phyloP scores from a whole-genome alignment of 129 eudicot species.

The Pulicaria dysenterica region DNA sequence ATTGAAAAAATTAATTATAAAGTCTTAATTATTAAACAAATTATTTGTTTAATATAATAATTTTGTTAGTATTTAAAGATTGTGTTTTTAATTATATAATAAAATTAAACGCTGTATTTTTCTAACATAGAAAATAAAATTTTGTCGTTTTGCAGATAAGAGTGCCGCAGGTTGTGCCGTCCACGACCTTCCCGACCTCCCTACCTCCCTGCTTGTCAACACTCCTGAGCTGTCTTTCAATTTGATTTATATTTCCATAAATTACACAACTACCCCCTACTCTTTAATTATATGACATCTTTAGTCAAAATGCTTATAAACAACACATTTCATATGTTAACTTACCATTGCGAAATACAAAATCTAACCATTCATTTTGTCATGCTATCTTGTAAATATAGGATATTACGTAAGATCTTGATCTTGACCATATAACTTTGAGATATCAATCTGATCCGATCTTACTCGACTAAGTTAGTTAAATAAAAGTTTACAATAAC shows the following conservation, averaged over 20 bases:
- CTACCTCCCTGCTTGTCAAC: conserved; percentile 21
- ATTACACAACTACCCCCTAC: conserved; percentile 14
- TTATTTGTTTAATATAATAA: too few relatives aligned
- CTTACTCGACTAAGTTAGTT: too few relatives aligned
- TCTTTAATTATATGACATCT: not conserved
- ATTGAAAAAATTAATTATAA: too few relatives aligned
- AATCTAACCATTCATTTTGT: not conserved
- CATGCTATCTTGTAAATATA: too few relatives aligned
- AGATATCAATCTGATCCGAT: too few relatives aligned
- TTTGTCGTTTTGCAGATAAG: conserved; percentile 27
- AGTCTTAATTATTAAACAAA: too few relatives aligned
- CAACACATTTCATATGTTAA: not conserved
- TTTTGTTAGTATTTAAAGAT: too few relatives aligned
- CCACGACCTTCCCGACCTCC: conserved; percentile 28
- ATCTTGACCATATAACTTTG: too few relatives aligned
- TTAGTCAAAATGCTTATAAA: not conserved
- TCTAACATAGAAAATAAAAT: not conserved
- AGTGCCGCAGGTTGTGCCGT: conserved; percentile 35
- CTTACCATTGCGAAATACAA: not conserved
- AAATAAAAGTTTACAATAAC: too few relatives aligned
- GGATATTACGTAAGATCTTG: too few relatives aligned
- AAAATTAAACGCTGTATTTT: not conserved
- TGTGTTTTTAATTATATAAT: not conserved
- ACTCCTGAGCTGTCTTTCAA: conserved; percentile 38
- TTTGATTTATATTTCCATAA: conserved; percentile 17